Percentiles rank a stretch among this genome's conserved stretches.
Evolutionary conservation across 2,329 filamentous ascomycete genomes (phyloP).

Genomic region (Pseudogymnoascus sp.): DNA sequence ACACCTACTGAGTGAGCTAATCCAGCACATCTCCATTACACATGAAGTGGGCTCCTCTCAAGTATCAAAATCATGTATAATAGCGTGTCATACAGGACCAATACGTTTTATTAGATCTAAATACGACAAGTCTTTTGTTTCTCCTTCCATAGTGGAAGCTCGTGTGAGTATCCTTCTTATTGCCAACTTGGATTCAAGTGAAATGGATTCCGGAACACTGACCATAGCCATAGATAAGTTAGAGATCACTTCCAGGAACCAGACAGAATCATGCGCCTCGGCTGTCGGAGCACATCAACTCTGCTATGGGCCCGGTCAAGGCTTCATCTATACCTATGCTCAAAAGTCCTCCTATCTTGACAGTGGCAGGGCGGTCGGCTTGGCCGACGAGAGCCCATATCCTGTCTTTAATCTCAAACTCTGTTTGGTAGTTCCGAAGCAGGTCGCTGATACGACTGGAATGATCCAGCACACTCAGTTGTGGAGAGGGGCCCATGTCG

Average conservation of each 20-base stretch:
- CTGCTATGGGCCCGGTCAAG: neutral
- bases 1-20: too few species aligned
- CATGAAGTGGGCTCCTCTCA: too few species aligned
- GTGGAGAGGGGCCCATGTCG: neutral
- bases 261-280: neutral
- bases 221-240: neutral
- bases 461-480: neutral
- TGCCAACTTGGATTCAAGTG: neutral
- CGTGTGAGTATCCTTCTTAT: neutral
- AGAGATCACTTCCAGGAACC: neutral
- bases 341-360: neutral
- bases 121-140: neutral
- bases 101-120: neutral
- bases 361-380: neutral
- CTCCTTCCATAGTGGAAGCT: neutral
- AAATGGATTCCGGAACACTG: neutral
- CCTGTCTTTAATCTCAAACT: slow-evolving; percentile 23
- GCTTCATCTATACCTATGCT: neutral
- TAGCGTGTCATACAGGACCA: neutral
- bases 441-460: slow-evolving; percentile 15
- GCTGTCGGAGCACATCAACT: neutral
- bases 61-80: neutral
- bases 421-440: slow-evolving; percentile 25
- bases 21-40: too few species aligned
- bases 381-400: slow-evolving; percentile 6